Base-by-base conservation (phyloP, 2,329 filamentous ascomycete genomes). In the Coleophoma crateriformis region DNA sequence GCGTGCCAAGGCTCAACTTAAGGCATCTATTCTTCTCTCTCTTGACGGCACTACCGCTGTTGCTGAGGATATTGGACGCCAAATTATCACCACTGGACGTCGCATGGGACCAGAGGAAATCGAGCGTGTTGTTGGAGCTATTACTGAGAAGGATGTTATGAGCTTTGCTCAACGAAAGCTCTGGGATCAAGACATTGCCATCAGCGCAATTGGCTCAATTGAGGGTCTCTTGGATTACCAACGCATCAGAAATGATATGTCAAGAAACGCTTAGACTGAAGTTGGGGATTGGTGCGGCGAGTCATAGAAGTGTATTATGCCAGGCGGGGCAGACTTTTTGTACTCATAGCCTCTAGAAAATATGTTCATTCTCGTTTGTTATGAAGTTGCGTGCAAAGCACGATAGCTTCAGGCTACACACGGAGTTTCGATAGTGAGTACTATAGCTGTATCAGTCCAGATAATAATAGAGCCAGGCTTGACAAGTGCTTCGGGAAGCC, bases 1-100 rank as follows among this genome's bases (percentile, higher is more conserved):
- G 83, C 92, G 94, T 62, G 94, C 94, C 73, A 99, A 99, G 84
- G 89, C 94, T 58, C 94, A 99, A 78, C 86, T 99, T 65, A 99
- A 99, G 84, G 94, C 94, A 55, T 96, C 91, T 49, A 91, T 99
- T 66, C 88, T 99, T 55, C 85, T 99, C 59, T 95, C 90, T 47
- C 89, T 99, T 33, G 94, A 99, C 70, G 95, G 91, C 71, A 97
- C 94, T 67, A 97, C 94, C 45, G 90, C 94, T 63, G 87, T 96
- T 49, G 94, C 94, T 54, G 94, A 99, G 79, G 94, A 99, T 70
- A 96, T 99, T 71, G 94, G 94, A 67, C 89, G 94, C 72, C 94
- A 99, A 77, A 90, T 99, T 73, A 85, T 99, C 76, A 97, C 91
- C 66, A 97, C 94, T 51, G 94, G 94, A 68, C 88, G 91, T 65